Base-by-base conservation (phyloP, 441 rosid species). In the Euphorbia schlechtendalii region DNA sequence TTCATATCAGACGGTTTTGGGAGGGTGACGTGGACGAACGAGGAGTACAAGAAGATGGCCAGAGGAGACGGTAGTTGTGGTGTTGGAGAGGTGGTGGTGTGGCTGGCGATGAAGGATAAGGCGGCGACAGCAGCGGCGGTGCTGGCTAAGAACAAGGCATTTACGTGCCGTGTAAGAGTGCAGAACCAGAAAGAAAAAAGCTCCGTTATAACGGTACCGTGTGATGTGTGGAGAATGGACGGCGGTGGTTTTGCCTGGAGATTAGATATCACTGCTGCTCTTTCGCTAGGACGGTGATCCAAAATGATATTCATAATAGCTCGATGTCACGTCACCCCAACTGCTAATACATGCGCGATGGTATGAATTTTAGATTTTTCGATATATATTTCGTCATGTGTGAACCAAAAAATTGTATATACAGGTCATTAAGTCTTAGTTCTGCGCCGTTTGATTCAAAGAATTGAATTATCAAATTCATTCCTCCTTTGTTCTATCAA, bases 201-300 rank as follows among this genome's bases (percentile, higher is more conserved):
- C 51, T 81, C 83, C 3, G 54, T 18, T 20, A 59, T 80, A 41
- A 83, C 80, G 55, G 73, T 87, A 72, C 98, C 98, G 8, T 89
- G 98, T 64, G 96, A 92, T 48, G 96, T 76, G 20, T 87, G 95
- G 95, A 76, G 85, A 58, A 77, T 87, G 89, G 80, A 78, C 52
- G 57, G 66, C 22, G 85, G 92, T 17, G 89, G 95, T 2, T 87
- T 83, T 69, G 96, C 90, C 55, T 92, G 98, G 98, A 81, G 95
- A 70, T 81, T 92, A 18, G 98, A 92, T 71, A 79, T 84, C 61
- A 78, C 82, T 30, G 86, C 98, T 0, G 98, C 98, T 43, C 90
- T 92, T 22, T 76, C 82, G 43, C 77, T 87, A 74, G 86, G 86
- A 32, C 82, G 83, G 55, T 79, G 34, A 71, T 12, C 11, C n/a